Base-by-base conservation (phyloP, 148 eudicot species). In the Mesembryanthemum crystallinum region DNA sequence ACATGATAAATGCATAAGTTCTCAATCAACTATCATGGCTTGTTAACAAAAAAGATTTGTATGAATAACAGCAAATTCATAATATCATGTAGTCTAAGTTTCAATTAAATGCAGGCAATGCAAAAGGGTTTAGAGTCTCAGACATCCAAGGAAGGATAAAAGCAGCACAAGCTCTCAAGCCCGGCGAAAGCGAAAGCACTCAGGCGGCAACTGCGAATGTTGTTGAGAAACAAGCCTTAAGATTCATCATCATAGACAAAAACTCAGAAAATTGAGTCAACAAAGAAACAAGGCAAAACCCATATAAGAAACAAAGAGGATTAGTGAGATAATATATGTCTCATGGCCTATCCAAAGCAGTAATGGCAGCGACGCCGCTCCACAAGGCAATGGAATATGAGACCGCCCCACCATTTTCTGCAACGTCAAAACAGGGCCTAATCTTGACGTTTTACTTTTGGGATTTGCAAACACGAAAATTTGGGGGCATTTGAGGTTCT, bases 341-440 rank as follows among this genome's bases (percentile, higher is more conserved):
- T 78, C 81, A 78, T 78, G 81, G 81, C 81, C 77, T 73, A 57
- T 73, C 81, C 76, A 73, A 78, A 57, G 60, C 29, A 73, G 82
- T 79, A 73, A 79, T 67, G 51, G 82, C 77, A 24, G 54, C 82
- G 52, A 79, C 69, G 82, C 82, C 73, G 77, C 81, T 78, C 49
- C 77, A 51, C 81, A 78, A 78, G 81, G 77, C 58, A 47, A 78
- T 78, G 81, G 81, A 78, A 78, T 78, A 78, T 78, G 81, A 78
- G 66, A 67, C 81, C 77, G 67, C 76, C 77, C 39, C n/a, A 14
- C 18, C 3, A 47, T 45, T 69, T 69, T 65, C 81, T 37, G 42
- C 77, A 59, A 73, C 77, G 51, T 64, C 65, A 30, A 25, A 47
- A 1, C n/a, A 17, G 39, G 43, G 82, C 49, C 73, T 42, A 25